Base-by-base conservation (phyloP, 2,329 filamentous ascomycete genomes). In the Neonectria hederae region DNA sequence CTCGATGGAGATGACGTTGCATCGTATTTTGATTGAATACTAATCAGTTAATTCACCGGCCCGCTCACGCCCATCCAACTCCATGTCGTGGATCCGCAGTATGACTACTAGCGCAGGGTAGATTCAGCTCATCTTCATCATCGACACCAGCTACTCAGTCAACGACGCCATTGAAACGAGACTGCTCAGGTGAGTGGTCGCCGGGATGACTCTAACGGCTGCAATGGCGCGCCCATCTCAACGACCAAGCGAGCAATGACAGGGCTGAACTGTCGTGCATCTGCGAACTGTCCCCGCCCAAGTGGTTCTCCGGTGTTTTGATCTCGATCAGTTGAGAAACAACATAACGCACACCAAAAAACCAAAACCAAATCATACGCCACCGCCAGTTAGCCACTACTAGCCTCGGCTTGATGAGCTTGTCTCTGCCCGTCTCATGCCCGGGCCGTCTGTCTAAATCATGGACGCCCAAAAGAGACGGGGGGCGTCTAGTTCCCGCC, bases 401-500 rank as follows among this genome's bases (percentile, higher is more conserved):
- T 42, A 26, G 22, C 43, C 13, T 14, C 35, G 57, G 30, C 28
- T 8, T 48, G 10, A 8, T 38, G 30, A 35, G 32, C 13, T 13
- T 8, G 19, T 22, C 17, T 43, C 14, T 13, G 32, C 35, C 28
- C 40, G 22, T 9, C 11, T 32, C 35, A n/a, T 22, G 51, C 14
- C 35, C 49, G 17, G 19, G 28, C 10, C 38, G 17, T 51, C 52
- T 48, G 35, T 55, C 35, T 19, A 55, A 51, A 32, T 14, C 14
- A 38, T 17, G 51, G 48, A 42, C 22, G 57, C 57, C 43, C 5
- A 5, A 24, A 38, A 24, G 14, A 19, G 28, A 24, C 24, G 22
- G 32, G 24, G 24, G 24, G 30, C 38, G 46, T 58, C 35, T 58
- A 57, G 46, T n/a, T 62, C 53, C 59, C 58, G 58, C 42, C 7